Evolutionary conservation across 768 basidiomycete species (phyloP).

Genomic region (Tricholoma terreum): DNA sequence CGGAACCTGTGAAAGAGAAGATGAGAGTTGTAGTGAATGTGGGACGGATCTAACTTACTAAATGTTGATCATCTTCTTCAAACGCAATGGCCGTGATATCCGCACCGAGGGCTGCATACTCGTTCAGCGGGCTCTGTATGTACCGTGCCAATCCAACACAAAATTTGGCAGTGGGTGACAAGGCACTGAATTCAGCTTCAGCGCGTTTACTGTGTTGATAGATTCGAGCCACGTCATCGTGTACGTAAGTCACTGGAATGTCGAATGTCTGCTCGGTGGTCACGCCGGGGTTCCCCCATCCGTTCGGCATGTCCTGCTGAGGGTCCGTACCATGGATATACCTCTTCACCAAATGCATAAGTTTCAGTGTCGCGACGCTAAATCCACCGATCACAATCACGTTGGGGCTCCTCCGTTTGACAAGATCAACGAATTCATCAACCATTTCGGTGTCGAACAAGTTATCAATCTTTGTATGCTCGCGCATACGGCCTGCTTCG

Average conservation of each 20-base stretch:
- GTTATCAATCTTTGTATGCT: conserved; percentile 86
- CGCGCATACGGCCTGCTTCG: conserved; percentile 85
- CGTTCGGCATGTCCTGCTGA: conserved; percentile 25
- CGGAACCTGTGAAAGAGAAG: conserved; percentile 56
- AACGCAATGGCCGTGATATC: conserved; percentile 84
- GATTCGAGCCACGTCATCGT: conserved; percentile 90
- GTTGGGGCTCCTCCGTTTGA: conserved; percentile 80
- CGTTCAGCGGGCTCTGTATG: conserved; percentile 89
- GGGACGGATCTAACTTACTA: conserved; percentile 46
- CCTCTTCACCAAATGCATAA: conserved; percentile 64
- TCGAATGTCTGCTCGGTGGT: conserved; percentile 46
- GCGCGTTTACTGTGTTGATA: conserved; percentile 91
- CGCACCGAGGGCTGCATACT: conserved; percentile 84
- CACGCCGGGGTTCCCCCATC: conserved; percentile 13
- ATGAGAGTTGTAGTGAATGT: conserved; percentile 6
- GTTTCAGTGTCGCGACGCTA: conserved; percentile 72
- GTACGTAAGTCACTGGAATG: conserved; percentile 78
- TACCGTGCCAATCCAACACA: conserved; percentile 94
- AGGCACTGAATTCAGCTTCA: conserved; percentile 73
- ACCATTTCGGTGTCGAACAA: conserved; percentile 65
- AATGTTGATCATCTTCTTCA: conserved; percentile 81
- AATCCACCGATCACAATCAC: conserved; percentile 90
- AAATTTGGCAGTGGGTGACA: conserved; percentile 81
- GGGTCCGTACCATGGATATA: conserved; percentile 30
- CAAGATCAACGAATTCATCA: conserved; percentile 77